Evolutionary conservation across 768 basidiomycete species (phyloP).

Genomic region (Termitomyces sp.): DNA sequence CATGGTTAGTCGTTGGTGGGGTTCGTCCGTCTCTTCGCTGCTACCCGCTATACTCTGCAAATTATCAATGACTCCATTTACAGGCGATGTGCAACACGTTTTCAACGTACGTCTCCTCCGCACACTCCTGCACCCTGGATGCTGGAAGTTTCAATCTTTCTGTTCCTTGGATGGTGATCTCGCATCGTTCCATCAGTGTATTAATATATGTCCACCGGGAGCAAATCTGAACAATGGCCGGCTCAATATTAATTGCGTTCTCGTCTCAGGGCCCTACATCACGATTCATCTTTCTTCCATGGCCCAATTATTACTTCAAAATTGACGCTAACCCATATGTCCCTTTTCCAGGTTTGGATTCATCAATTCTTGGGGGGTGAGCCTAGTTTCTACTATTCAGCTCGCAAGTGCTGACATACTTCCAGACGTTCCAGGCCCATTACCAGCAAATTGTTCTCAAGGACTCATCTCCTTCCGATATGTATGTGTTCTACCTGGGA

Average conservation of each 20-base stretch:
- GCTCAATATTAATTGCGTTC: not conserved
- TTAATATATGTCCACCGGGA: too few relatives aligned
- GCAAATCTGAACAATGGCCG: not conserved
- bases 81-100: slow-evolving; percentile 43
- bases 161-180: not conserved
- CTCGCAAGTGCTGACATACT: not conserved
- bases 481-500: not conserved
- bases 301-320: not conserved
- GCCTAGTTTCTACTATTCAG: slow-evolving; percentile 9
- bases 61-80: not conserved
- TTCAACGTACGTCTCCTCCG: slow-evolving; percentile 30
- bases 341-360: slow-evolving; percentile 47
- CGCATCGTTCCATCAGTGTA: not conserved
- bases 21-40: slow-evolving; percentile 19
- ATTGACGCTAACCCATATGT: slow-evolving; percentile 3
- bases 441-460: slow-evolving; percentile 2
- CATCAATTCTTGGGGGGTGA: slow-evolving; percentile 71
- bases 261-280: not conserved
- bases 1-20: slow-evolving; percentile 39
- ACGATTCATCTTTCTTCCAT: not conserved
- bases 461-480: slow-evolving; percentile 1
- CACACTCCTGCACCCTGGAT: not conserved
- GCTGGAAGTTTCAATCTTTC: not conserved
- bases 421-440: slow-evolving; percentile 7
- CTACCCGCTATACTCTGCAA: too few relatives aligned